A percentile compares a stretch with the other conserved stretches of the same genome.
Conservation (phyloP, 2,329 filamentous ascomycete species). For the Rhynchosporium graminicola region DNA sequence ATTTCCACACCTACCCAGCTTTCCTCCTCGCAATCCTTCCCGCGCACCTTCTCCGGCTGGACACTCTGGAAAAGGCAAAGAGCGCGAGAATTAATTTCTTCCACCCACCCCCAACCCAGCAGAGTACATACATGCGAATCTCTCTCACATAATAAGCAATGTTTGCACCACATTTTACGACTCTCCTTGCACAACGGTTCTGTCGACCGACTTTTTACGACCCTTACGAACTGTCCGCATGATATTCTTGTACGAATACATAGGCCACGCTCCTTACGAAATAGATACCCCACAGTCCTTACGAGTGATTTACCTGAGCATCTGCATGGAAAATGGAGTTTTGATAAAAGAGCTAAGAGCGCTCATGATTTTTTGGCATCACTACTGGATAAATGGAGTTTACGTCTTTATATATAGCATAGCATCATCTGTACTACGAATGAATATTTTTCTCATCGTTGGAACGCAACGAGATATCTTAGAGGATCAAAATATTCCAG, state of each 20-base stretch:
- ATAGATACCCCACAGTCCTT: constrained; percentile 34
- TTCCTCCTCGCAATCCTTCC: constrained; percentile 33
- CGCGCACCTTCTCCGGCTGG: constrained; percentile 33
- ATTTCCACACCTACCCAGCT: constrained; percentile 32
- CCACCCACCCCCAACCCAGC: neutral
- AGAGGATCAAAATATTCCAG: neutral
- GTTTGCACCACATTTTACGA: constrained; percentile 27
- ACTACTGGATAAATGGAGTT: neutral
- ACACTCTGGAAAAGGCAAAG: constrained; percentile 38
- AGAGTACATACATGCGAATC: constrained; percentile 29
- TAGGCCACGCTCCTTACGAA: constrained; percentile 37
- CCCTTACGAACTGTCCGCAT: constrained; percentile 36
- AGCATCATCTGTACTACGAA: constrained; percentile 17
- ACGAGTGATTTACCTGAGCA: constrained; percentile 33
- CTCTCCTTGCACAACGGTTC: constrained; percentile 34
- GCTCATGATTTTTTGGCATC: constrained; percentile 12
- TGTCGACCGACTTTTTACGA: constrained; percentile 33
- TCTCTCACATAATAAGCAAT: constrained; percentile 25
- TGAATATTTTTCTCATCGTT: constrained; percentile 8
- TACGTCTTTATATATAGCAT: constrained; percentile 20
- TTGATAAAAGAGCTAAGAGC: constrained; percentile 7
- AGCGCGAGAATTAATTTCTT: constrained; percentile 37
- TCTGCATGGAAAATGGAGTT: constrained; percentile 37
- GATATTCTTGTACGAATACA: constrained; percentile 40
- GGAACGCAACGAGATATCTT: constrained; percentile 13